phyloP scores from a whole-genome alignment of 192 early-diverging fungal genomes.

The Piromyces finnis region DNA sequence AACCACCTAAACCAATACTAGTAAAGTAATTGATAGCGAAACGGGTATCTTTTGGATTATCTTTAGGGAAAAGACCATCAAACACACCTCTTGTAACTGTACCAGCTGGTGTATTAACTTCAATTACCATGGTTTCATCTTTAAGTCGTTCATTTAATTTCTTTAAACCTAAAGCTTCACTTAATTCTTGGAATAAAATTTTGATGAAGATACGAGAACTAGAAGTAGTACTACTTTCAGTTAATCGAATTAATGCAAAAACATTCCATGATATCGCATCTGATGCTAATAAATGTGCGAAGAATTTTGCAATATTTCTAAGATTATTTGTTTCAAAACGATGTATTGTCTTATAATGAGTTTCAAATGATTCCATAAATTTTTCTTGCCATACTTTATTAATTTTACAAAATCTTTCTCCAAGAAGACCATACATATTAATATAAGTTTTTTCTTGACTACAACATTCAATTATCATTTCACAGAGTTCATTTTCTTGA shows the following conservation, averaged over 20 bases:
- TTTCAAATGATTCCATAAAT: conserved; percentile 59
- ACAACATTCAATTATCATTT: conserved; percentile 97
- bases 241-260: conserved; percentile 58
- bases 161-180: conserved; percentile 63
- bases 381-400: conserved; percentile 57
- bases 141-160: conserved; percentile 46
- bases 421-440: conserved; percentile 80
- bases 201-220: conserved; percentile 94
- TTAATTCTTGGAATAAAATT: conserved; percentile 80
- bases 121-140: conserved; percentile 39
- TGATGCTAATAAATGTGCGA: conserved; percentile 68
- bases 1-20: conserved; percentile 72
- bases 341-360: conserved; percentile 80
- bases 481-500: conserved; percentile 54
- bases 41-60: conserved; percentile 68
- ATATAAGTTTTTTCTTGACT: conserved; percentile 88
- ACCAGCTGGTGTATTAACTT: conserved; percentile 16
- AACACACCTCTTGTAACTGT: conserved; percentile 40
- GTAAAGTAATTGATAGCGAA: conserved; percentile 99
- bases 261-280: conserved; percentile 75
- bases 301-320: conserved; percentile 82
- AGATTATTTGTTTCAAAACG: conserved; percentile 81
- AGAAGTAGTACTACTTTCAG: conserved; percentile 89
- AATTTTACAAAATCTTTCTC: conserved; percentile 80
- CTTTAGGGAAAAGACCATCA: conserved; percentile 75